These are phyloP conservation scores for Nannizziopsis barbatae DNA, from an alignment of 2,329 filamentous ascomycete genomes.

Conservation along the genomic window DNA sequence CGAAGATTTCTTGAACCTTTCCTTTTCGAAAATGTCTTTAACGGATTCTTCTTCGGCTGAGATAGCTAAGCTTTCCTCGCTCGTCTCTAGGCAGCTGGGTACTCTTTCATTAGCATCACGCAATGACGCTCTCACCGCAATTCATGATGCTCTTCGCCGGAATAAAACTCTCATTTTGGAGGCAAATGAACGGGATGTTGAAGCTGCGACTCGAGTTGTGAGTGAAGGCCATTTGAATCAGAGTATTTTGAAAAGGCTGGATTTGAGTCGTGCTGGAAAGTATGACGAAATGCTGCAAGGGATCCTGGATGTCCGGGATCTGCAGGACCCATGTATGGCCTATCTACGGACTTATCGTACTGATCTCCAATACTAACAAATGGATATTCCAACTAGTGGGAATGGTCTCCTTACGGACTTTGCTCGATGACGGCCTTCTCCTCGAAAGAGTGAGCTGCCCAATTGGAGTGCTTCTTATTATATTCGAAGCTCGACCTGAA, in stretches of 20 bases:
- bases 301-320: conserved; percentile 71
- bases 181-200: conserved; percentile 76
- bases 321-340: conserved; percentile 71
- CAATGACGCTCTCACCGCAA: conserved; percentile 72
- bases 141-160: conserved; percentile 62
- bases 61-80: conserved; percentile 65
- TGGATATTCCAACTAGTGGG: conserved; percentile 48
- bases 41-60: conserved; percentile 72
- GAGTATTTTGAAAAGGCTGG: conserved; percentile 77
- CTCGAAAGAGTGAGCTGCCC: conserved; percentile 85
- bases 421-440: conserved; percentile 72
- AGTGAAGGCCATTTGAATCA: conserved; percentile 64
- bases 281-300: conserved; percentile 97
- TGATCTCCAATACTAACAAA: neutral
- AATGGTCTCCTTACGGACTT: conserved; percentile 68
- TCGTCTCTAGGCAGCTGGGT: conserved; percentile 71
- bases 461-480: conserved; percentile 94
- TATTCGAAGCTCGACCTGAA: conserved; percentile 94
- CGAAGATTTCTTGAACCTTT: too few relatives aligned
- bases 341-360: neutral
- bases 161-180: conserved; percentile 66
- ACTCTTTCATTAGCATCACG: conserved; percentile 64
- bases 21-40: conserved; percentile 57
- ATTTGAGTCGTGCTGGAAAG: conserved; percentile 76
- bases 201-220: conserved; percentile 60